Evolutionary conservation across 805 yeast genomes (phyloP).

Genomic region (Zygosaccharomyces rouxii): DNA sequence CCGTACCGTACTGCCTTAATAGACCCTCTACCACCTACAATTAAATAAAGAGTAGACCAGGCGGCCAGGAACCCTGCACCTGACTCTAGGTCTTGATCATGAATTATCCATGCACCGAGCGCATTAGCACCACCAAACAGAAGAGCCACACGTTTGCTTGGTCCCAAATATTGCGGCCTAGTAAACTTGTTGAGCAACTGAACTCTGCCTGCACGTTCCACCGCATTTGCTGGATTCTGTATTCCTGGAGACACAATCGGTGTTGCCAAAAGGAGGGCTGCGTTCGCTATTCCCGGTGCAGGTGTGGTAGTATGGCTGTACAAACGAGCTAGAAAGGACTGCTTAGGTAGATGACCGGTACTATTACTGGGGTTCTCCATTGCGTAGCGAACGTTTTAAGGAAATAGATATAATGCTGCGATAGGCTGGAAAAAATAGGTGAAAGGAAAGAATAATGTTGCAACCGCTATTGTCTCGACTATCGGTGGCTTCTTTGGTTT

Average conservation of each 20-base stretch:
- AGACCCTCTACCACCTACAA: constrained; percentile 65
- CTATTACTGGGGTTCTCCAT: constrained; percentile 13
- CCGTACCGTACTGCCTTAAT: constrained; percentile 50
- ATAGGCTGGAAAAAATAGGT: too few species aligned
- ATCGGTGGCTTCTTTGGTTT: neutral
- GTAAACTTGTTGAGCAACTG: constrained; percentile 10
- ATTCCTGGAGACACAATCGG: constrained; percentile 37
- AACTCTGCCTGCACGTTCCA: constrained; percentile 10
- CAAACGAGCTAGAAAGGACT: constrained; percentile 14
- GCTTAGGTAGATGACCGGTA: constrained; percentile 6
- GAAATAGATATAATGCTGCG: neutral
- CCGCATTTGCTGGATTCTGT: constrained; percentile 11
- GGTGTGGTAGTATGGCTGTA: constrained; percentile 41
- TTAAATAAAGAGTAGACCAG: constrained; percentile 71
- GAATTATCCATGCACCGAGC: constrained; percentile 67
- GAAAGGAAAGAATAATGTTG: too few species aligned
- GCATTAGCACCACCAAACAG: constrained; percentile 60
- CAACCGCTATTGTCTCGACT: too few species aligned
- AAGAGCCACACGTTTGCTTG: constrained; percentile 38
- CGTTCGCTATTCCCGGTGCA: constrained; percentile 42
- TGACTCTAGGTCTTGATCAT: constrained; percentile 69
- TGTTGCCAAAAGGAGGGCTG: constrained; percentile 37
- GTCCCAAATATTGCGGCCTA: constrained; percentile 32
- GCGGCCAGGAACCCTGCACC: constrained; percentile 80
- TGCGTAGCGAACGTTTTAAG: neutral